These are phyloP conservation scores for Neopestalotiopsis sp. DNA, from an alignment of 2,329 filamentous ascomycete species.

Conservation along the genomic window DNA sequence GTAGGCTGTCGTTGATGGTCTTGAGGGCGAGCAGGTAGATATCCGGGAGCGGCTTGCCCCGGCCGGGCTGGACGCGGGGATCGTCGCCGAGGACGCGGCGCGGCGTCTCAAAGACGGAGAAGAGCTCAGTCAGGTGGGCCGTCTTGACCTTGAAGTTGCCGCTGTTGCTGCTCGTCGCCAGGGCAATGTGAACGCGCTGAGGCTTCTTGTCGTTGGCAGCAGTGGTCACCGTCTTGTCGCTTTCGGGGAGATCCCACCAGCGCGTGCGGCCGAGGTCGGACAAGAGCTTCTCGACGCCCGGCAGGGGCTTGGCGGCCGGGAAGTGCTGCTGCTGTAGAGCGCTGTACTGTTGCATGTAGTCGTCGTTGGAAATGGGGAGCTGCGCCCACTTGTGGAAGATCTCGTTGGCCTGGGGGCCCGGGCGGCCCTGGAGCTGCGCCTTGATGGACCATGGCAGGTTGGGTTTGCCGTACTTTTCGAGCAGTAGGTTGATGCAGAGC, in stretches of 20 bases:
- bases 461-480: slow-evolving; percentile 75
- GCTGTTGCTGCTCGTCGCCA: slow-evolving; percentile 80
- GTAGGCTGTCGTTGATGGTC: slow-evolving; percentile 79
- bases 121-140: slow-evolving; percentile 60
- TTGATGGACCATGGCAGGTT: slow-evolving; percentile 92
- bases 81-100: slow-evolving; percentile 88
- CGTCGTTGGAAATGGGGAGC: slow-evolving; percentile 74
- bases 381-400: slow-evolving; percentile 80
- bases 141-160: slow-evolving; percentile 82
- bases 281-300: slow-evolving; percentile 77
- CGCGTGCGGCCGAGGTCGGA: slow-evolving; percentile 58
- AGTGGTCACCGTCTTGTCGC: slow-evolving; percentile 20
- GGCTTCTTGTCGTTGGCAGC: slow-evolving; percentile 35
- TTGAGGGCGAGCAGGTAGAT: slow-evolving; percentile 89
- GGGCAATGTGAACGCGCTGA: slow-evolving; percentile 73
- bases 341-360: slow-evolving; percentile 66
- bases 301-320: slow-evolving; percentile 74
- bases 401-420: slow-evolving; percentile 56
- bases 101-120: slow-evolving; percentile 69
- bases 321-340: slow-evolving; percentile 76
- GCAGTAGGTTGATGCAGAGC: slow-evolving; percentile 78
- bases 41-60: slow-evolving; percentile 94
- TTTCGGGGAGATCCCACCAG: slow-evolving; percentile 48
- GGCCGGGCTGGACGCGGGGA: slow-evolving; percentile 71
- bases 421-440: slow-evolving; percentile 75